phyloP scores from a whole-genome alignment of 768 basidiomycete genomes.

The Porpolomopsis calyptriformis region DNA sequence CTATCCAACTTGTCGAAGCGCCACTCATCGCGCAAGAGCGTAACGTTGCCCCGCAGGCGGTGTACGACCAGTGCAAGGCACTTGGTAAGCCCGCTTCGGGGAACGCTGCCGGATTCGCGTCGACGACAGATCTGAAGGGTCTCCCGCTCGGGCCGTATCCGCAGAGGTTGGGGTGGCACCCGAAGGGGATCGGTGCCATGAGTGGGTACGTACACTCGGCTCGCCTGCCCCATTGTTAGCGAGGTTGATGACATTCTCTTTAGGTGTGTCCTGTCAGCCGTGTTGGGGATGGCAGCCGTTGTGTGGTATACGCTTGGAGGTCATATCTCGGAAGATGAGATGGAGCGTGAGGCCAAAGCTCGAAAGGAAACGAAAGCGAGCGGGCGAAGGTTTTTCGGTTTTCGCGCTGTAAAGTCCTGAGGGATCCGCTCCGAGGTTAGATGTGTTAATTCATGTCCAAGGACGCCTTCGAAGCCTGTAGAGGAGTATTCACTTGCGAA shows the following conservation, averaged over 20 bases:
- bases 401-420: background rate
- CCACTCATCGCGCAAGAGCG: constrained; percentile 58
- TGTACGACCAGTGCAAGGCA: constrained; percentile 66
- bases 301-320: constrained; percentile 83
- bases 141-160: constrained; percentile 59
- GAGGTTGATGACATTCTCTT: constrained; percentile 11
- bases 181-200: constrained; percentile 70
- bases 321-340: constrained; percentile 65
- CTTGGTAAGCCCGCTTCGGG: constrained; percentile 53
- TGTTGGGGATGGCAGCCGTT: constrained; percentile 73
- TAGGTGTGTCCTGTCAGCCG: constrained; percentile 73
- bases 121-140: constrained; percentile 58
- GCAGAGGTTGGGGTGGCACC: constrained; percentile 62
- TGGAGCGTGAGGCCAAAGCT: constrained; percentile 51
- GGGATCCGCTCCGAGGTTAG: too few species aligned
- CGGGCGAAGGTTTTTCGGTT: constrained; percentile 30
- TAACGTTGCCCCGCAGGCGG: constrained; percentile 39
- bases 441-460: background rate
- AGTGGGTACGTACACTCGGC: constrained; percentile 36
- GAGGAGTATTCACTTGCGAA: too few species aligned
- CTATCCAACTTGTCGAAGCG: constrained; percentile 75
- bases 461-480: too few species aligned
- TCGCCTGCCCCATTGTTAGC: background rate
- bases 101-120: constrained; percentile 78
- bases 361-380: constrained; percentile 46